Evolutionary conservation across 306 rosid species (phyloP).

Genomic region (Pyrus communis): DNA sequence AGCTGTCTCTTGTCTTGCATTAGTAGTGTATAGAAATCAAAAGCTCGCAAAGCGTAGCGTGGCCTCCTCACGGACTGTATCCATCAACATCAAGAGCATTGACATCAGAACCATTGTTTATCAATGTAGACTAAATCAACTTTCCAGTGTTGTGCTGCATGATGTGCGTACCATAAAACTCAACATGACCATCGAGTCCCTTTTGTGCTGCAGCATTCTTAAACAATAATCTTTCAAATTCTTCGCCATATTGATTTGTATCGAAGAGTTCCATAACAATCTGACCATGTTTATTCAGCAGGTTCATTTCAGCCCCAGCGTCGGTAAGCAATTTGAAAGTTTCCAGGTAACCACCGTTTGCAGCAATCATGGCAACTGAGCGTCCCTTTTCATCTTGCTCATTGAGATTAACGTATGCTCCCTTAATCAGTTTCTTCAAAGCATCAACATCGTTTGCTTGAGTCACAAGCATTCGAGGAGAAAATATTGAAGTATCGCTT

Average conservation of each 20-base stretch:
- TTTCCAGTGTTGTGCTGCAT: slow-evolving; percentile 38
- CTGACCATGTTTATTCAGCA: slow-evolving; percentile 34
- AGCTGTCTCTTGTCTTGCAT: slow-evolving; percentile 40
- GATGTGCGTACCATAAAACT: slow-evolving; percentile 24
- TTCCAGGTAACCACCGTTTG: slow-evolving; percentile 26
- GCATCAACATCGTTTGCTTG: slow-evolving; percentile 31
- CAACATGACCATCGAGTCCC: background rate
- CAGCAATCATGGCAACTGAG: slow-evolving; percentile 60
- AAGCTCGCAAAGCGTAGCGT: slow-evolving; percentile 31
- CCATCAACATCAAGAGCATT: slow-evolving; percentile 36
- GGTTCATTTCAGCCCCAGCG: slow-evolving; percentile 47
- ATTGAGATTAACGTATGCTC: slow-evolving; percentile 19
- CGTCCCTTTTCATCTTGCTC: slow-evolving; percentile 49
- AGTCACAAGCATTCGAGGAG: slow-evolving; percentile 36
- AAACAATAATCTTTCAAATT: slow-evolving; percentile 34
- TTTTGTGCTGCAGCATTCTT: slow-evolving; percentile 7
- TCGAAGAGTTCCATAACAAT: slow-evolving; percentile 33
- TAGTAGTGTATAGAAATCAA: slow-evolving; percentile 31
- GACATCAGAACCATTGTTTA: slow-evolving; percentile 29
- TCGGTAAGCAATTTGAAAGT: slow-evolving; percentile 40
- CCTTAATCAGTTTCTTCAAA: slow-evolving; percentile 38
- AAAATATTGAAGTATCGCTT: slow-evolving; percentile 30
- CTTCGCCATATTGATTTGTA: slow-evolving; percentile 21
- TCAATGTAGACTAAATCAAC: slow-evolving; percentile 17
- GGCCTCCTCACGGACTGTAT: slow-evolving; percentile 38